Base-by-base conservation (phyloP, 176 grass and related monocot species). In the Ananas comosus region DNA sequence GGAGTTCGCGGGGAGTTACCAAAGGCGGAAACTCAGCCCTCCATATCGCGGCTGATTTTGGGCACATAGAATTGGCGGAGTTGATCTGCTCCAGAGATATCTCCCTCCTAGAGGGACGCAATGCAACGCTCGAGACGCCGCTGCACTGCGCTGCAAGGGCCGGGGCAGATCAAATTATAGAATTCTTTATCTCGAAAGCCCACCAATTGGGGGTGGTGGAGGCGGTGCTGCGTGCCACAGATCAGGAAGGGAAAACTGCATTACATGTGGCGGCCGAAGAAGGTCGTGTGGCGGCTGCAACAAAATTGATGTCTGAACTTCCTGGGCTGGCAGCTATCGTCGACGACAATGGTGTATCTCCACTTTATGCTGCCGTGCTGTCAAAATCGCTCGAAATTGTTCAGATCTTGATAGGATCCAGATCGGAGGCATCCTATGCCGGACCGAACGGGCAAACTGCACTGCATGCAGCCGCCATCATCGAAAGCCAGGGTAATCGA, bases 81-180 rank as follows among this genome's bases (percentile, higher is more conserved):
- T 0, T 4, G 16, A 65, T 72, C 49, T 58, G 68, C 17, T 12
- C 48, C 0, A 23, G 21, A 64, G n/a, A 67, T 1, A 11, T 0
- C 1, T 67, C 61, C 59, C 51, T 80, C 61, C 16, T 64, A 3
- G 53, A 3, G n/a, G 42, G 5, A 4, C 24, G 11, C 13, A 80
- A 80, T 25, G 13, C 3, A 47, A 24, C 12, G 14, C 19, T 27
- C 19, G 69, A 80, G 68, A 80, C 78, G 10, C 69, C 78, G 12
- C 53, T 80, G 3, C 70, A 80, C 48, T 65, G 58, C 42, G 78
- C 78, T 58, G 69, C 78, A 2, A 67, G 50, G 49, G 67, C 59
- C 22, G 68, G 78, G n/a, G 22, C 72, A 3, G 1, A 28, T 2
- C 2, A 2, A 3, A 49, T 65, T 10, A 51, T 72, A 2, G 19